phyloP scores from a whole-genome alignment of 345 rosid genomes.

The Corymbia maculata region DNA sequence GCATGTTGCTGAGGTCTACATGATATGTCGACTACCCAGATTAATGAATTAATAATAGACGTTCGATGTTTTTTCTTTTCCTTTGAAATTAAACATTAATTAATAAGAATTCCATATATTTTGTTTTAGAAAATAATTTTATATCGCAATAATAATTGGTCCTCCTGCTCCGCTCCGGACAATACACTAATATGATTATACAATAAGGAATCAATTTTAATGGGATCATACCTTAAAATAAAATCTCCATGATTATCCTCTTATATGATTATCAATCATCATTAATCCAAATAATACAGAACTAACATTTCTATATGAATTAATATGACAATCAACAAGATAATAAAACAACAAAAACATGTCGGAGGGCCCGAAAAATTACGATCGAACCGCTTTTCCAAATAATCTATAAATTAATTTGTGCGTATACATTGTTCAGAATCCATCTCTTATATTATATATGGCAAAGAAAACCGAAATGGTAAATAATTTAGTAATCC shows the following conservation, averaged over 20 bases:
- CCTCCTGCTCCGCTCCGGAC: rapidly evolving
- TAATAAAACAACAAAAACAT: no score
- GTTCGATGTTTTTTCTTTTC: no score
- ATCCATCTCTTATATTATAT: neutral
- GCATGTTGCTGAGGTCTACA: neutral
- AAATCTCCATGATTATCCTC: neutral
- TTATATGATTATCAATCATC: neutral
- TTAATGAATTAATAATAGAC: neutral
- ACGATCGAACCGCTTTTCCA: neutral
- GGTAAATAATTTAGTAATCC: neutral
- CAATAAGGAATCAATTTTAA: neutral
- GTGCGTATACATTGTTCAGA: neutral
- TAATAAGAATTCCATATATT: neutral
- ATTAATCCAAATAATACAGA: neutral
- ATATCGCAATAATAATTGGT: neutral
- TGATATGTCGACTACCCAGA: neutral
- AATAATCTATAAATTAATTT: neutral
- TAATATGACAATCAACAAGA: neutral
- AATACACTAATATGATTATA: neutral
- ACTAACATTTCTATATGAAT: neutral
- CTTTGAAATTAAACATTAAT: rapidly evolving
- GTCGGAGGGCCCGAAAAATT: neutral
- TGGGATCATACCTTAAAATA: neutral
- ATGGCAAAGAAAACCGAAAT: neutral
- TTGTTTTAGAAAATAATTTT: neutral